phyloP scores from a whole-genome alignment of 768 basidiomycete genomes.

The Sarcomyxa edulis region DNA sequence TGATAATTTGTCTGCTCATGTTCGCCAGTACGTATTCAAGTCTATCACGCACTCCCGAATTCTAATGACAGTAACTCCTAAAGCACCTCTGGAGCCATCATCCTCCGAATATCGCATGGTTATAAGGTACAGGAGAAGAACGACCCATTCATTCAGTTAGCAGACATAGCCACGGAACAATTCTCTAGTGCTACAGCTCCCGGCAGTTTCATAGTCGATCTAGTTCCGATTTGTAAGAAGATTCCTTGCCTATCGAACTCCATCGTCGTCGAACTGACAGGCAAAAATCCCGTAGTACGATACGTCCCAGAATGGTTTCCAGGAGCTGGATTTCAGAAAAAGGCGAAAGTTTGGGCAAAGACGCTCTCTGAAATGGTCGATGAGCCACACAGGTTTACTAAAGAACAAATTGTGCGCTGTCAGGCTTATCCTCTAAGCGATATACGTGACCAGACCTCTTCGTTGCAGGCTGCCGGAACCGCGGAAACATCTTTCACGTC shows the following conservation, averaged over 20 bases:
- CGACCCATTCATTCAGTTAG: slow-evolving; percentile 35
- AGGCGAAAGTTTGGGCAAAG: slow-evolving; percentile 37
- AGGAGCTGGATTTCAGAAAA: slow-evolving; percentile 46
- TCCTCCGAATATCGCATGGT: slow-evolving; percentile 39
- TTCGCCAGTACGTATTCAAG: slow-evolving; percentile 27
- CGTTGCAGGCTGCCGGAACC: slow-evolving; percentile 24
- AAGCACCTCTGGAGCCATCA: slow-evolving; percentile 37
- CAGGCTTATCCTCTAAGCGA: slow-evolving; percentile 20
- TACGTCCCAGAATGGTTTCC: slow-evolving; percentile 52
- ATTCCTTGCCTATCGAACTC: neutral
- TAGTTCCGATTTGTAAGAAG: slow-evolving; percentile 41
- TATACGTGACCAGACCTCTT: slow-evolving; percentile 1
- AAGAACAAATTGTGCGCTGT: slow-evolving; percentile 29
- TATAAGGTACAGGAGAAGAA: slow-evolving; percentile 31
- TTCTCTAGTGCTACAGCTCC: slow-evolving; percentile 36
- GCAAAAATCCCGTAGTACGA: slow-evolving; percentile 25
- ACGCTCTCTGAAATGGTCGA: slow-evolving; percentile 40
- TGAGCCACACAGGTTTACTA: slow-evolving; percentile 37
- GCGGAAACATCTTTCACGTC: slow-evolving; percentile 31
- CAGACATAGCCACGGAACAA: slow-evolving; percentile 31
- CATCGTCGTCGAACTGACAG: neutral
- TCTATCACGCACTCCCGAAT: neutral
- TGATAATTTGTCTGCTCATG: slow-evolving; percentile 23
- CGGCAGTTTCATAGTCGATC: slow-evolving; percentile 42
- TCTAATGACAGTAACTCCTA: slow-evolving; percentile 13